Conservation (phyloP, 129 eudicot species). For the Lactuca sativa region DNA sequence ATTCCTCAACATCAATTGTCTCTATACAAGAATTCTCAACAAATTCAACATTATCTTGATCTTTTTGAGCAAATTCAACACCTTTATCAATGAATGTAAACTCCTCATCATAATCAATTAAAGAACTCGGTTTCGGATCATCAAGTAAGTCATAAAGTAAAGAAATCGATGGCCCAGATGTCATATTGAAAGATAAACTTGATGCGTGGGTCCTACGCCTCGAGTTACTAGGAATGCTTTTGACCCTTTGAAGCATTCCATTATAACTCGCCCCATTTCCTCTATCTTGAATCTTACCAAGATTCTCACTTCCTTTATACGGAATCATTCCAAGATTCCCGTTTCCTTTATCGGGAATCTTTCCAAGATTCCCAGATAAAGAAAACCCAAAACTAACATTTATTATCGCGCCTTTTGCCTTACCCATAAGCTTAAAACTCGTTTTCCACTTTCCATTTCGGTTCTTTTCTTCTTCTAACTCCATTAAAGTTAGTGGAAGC, state of each 20-base stretch:
- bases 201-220: slow-evolving; percentile 31
- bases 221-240: slow-evolving; percentile 41
- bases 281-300: too few species aligned
- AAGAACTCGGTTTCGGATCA: slow-evolving; percentile 32
- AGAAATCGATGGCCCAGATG: slow-evolving; percentile 37
- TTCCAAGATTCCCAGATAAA: slow-evolving; percentile 29
- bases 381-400: slow-evolving; percentile 74
- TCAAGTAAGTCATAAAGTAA: slow-evolving; percentile 60
- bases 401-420: slow-evolving; percentile 67
- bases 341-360: slow-evolving; percentile 34
- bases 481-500: slow-evolving; percentile 61
- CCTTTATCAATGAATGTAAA: slow-evolving; percentile 50
- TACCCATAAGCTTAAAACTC: slow-evolving; percentile 64
- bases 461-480: slow-evolving; percentile 53
- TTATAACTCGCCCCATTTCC: slow-evolving; percentile 9
- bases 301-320: slow-evolving; percentile 24
- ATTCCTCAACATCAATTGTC: slow-evolving; percentile 54
- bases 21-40: slow-evolving; percentile 43
- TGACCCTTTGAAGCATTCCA: slow-evolving; percentile 38
- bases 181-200: slow-evolving; percentile 34
- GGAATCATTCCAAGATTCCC: slow-evolving; percentile 32
- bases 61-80: slow-evolving; percentile 35
- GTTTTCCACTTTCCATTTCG: slow-evolving; percentile 65
- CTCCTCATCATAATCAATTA: slow-evolving; percentile 34
- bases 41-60: slow-evolving; percentile 16